Conservation (phyloP, 768 basidiomycete genomes). For the Russula lepida region DNA sequence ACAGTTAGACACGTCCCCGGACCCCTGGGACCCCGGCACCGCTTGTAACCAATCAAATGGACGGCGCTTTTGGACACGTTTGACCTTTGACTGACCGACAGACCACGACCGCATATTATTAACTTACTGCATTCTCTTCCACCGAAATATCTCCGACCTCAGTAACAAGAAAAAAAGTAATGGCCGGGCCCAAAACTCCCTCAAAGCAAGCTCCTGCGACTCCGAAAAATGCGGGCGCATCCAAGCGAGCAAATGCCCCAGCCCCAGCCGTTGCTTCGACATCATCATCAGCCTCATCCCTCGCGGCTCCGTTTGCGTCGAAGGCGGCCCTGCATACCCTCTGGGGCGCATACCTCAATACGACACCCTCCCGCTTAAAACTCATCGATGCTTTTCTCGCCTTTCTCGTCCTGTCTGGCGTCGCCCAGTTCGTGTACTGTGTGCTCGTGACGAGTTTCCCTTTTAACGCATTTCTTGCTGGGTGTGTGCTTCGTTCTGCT, state of each 20-base stretch:
- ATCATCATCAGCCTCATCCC: not conserved
- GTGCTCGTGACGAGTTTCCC: constrained; percentile 87
- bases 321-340: constrained; percentile 43
- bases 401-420: constrained; percentile 86
- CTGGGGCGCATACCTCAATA: constrained; percentile 67
- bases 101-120: not conserved
- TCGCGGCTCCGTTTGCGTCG: not conserved
- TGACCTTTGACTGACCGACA: not conserved
- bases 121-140: not conserved
- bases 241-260: not conserved
- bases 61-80: not conserved
- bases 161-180: constrained; percentile 16
- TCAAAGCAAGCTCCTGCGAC: constrained; percentile 16
- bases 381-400: constrained; percentile 89
- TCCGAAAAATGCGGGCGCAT: not conserved
- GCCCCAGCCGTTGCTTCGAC: not conserved
- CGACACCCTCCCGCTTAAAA: constrained; percentile 80
- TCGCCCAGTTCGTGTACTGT: constrained; percentile 88
- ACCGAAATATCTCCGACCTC: not conserved
- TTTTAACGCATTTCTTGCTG: constrained; percentile 94
- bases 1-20: not conserved
- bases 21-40: not conserved
- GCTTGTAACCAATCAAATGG: not conserved
- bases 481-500: constrained; percentile 44
- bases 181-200: constrained; percentile 33